Base-by-base conservation (phyloP, 2,329 filamentous ascomycete genomes). In the Cladosporium sp. region DNA sequence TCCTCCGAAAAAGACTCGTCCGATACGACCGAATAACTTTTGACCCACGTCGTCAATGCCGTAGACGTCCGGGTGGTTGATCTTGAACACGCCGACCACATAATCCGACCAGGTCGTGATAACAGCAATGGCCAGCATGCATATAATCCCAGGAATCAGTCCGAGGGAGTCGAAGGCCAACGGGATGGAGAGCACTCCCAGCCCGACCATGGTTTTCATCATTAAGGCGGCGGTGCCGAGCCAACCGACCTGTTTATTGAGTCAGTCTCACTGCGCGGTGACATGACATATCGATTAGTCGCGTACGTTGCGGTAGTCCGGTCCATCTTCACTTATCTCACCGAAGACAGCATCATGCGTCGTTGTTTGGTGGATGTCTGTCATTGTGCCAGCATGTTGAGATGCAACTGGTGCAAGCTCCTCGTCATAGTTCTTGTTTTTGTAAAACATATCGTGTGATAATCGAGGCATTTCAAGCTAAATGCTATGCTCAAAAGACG, bases 21-120 rank as follows among this genome's bases (percentile, higher is more conserved):
- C 77, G 5, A 75, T 51, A 1, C 69, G 72, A 2, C 79, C 78
- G 49, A 79, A 78, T 16, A 82, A 67, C 43, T 80, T 72, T 38
- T 64, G 64, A n/a, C 78, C 78, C 0, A 76, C 78, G 54, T 81
- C 78, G 38, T 78, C 78, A 66, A 80, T 80, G 43, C 74, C 75
- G 57, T 81, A 79, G 2, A 80, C 77, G 53, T 78, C 70, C 0
- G 74, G 73, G 57, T 80, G 78, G 11, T 68, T 65, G 18, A 78
- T 55, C 57, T 80, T 80, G 65, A 80, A 80, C 8, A 65, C 57
- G 6, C 73, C 75, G 8, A 78, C 65, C 20, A 76, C 72, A 53
- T 73, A 76, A 48, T 68, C 66, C 1, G 73, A 74, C 75, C 75
- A 78, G 1, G 70, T 72, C 0, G 73, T 76, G 54, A 77, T 74